These are phyloP conservation scores for Chrysoporthe cubensis DNA, from an alignment of 2,329 filamentous ascomycete genomes.

Conservation along the genomic window DNA sequence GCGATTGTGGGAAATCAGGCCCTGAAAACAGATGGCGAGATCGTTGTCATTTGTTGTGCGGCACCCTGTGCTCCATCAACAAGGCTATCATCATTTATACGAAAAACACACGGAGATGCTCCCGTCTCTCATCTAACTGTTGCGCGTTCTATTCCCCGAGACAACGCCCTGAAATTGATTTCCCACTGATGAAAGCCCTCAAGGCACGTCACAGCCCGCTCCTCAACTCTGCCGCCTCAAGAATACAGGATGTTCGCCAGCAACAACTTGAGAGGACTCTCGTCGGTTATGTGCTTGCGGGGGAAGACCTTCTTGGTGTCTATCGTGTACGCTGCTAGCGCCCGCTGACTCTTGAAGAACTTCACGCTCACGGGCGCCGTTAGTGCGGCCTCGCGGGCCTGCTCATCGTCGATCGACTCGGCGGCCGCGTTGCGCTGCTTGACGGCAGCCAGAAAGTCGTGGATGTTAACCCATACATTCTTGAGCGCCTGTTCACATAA, in stretches of 20 bases:
- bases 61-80: background rate
- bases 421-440: constrained; percentile 17
- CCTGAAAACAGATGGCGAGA: constrained; percentile 45
- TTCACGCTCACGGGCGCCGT: constrained; percentile 32
- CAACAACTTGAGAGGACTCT: constrained; percentile 45
- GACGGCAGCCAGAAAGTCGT: constrained; percentile 49
- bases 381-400: background rate
- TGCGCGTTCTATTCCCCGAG: background rate
- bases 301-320: constrained; percentile 48
- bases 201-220: background rate
- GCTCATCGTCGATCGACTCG: background rate
- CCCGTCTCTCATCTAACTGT: background rate
- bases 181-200: background rate
- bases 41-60: background rate
- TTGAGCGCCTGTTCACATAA: constrained; percentile 42
- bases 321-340: constrained; percentile 44
- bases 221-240: background rate
- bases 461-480: constrained; percentile 52
- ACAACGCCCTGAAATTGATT: background rate
- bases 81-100: background rate
- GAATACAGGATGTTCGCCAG: constrained; percentile 39
- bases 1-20: constrained; percentile 85
- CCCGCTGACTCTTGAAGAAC: constrained; percentile 39
- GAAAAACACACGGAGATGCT: background rate
- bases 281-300: constrained; percentile 45